phyloP scores from a whole-genome alignment of 495 filamentous ascomycete species.

The Cercophora samala region DNA sequence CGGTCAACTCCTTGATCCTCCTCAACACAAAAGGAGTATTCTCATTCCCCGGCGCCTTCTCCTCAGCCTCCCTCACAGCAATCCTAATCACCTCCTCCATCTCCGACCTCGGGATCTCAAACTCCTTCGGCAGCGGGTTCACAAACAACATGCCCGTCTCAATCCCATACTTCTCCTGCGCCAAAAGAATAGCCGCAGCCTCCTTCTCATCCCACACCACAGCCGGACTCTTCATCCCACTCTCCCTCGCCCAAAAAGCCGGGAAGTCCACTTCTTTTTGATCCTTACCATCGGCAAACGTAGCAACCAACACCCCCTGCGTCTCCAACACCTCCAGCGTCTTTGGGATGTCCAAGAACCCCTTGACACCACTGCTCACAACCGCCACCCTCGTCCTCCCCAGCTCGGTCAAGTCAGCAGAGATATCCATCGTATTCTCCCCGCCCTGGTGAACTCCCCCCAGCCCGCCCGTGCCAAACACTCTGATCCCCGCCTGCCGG shows the following conservation, averaged over 20 bases:
- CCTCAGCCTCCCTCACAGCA: conserved; percentile 68
- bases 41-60: conserved; percentile 66
- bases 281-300: conserved; percentile 70
- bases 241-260: conserved; percentile 85
- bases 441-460: conserved; percentile 93
- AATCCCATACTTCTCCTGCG: conserved; percentile 58
- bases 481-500: conserved; percentile 78
- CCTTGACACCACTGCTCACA: conserved; percentile 86
- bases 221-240: conserved; percentile 72
- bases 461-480: conserved; percentile 83
- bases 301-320: conserved; percentile 79
- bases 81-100: conserved; percentile 72
- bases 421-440: conserved; percentile 84
- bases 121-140: conserved; percentile 75
- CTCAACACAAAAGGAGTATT: conserved; percentile 86
- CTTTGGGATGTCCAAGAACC: conserved; percentile 86
- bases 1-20: conserved; percentile 77
- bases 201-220: conserved; percentile 70
- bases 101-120: conserved; percentile 64
- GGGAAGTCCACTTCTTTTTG: conserved; percentile 73
- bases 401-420: conserved; percentile 91
- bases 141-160: conserved; percentile 77
- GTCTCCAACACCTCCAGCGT: conserved; percentile 96
- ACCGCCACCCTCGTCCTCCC: conserved; percentile 89
- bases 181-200: conserved; percentile 74